Percentiles rank a stretch among this genome's conserved stretches.
These are phyloP conservation scores for Polyplosphaeria fusca DNA, from an alignment of 495 filamentous ascomycete genomes.

Conservation along the genomic window DNA sequence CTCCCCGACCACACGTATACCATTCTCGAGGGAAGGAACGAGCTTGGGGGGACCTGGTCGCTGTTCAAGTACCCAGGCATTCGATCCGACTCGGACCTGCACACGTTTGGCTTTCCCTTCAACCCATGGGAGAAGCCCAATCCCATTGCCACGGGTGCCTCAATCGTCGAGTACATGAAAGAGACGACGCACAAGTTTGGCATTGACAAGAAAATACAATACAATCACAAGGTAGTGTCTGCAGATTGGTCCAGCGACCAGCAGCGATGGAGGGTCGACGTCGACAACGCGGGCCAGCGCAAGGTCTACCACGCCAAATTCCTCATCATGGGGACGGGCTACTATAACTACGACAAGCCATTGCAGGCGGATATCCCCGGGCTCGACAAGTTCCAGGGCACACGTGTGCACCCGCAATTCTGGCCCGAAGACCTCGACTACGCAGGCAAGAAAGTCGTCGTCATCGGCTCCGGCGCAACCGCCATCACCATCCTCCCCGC, in stretches of 20 bases:
- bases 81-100: constrained; percentile 34
- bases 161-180: constrained; percentile 62
- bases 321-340: constrained; percentile 34
- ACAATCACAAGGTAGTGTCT: constrained; percentile 53
- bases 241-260: constrained; percentile 60
- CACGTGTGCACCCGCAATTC: constrained; percentile 60
- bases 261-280: constrained; percentile 59
- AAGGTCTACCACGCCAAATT: constrained; percentile 34
- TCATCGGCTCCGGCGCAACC: constrained; percentile 36
- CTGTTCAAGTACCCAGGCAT: constrained; percentile 38
- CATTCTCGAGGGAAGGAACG: constrained; percentile 36
- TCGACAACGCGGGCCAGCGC: constrained; percentile 46
- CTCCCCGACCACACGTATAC: constrained; percentile 50
- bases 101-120: constrained; percentile 37
- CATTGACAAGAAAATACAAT: constrained; percentile 61
- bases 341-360: constrained; percentile 34
- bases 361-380: constrained; percentile 55
- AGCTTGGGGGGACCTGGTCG: constrained; percentile 34
- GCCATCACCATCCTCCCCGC: constrained; percentile 33
- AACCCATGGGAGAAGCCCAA: constrained; percentile 42
- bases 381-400: constrained; percentile 55
- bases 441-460: constrained; percentile 31
- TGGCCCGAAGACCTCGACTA: constrained; percentile 47
- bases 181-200: constrained; percentile 56
- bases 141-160: constrained; percentile 58